Percentiles rank a stretch among this genome's conserved stretches.
Conservation (phyloP, 345 rosid species). For the Corchorus olitorius region DNA sequence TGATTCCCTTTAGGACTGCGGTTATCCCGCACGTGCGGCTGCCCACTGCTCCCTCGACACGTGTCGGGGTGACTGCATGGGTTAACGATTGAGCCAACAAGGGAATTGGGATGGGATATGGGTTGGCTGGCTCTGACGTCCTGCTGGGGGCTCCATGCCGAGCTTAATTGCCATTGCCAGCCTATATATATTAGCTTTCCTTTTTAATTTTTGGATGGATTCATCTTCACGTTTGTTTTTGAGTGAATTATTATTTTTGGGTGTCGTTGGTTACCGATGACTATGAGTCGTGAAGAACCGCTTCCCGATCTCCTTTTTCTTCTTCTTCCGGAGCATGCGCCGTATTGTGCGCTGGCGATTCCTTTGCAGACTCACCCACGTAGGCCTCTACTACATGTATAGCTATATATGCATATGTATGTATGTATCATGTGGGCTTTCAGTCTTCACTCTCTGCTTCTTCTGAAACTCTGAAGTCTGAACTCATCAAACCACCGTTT, state of each 20-base stretch:
- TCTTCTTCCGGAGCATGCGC: conserved; percentile 22
- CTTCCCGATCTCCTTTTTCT: neutral
- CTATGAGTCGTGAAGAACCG: conserved; percentile 10
- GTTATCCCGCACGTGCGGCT: conserved; percentile 22
- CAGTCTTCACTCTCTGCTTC: no score
- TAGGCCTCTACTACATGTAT: no score
- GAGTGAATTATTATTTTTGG: neutral
- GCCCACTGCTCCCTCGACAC: neutral
- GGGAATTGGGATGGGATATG: neutral
- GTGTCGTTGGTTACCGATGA: conserved; percentile 23
- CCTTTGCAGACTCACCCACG: neutral
- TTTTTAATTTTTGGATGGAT: neutral
- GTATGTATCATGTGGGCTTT: no score
- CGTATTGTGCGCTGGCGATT: conserved; percentile 26
- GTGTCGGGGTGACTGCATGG: neutral
- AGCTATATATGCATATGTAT: no score
- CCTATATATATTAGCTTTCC: neutral
- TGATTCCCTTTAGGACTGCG: conserved; percentile 7
- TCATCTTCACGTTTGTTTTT: neutral
- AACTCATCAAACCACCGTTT: no score
- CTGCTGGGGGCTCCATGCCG: neutral
- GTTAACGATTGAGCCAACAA: neutral
- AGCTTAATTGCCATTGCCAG: neutral
- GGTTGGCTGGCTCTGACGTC: neutral
- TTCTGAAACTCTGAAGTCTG: no score